A percentile compares a stretch with the other conserved stretches of the same genome.
phyloP scores from a whole-genome alignment of 2,329 filamentous ascomycete species.

The Stagonosporopsis vannaccii region DNA sequence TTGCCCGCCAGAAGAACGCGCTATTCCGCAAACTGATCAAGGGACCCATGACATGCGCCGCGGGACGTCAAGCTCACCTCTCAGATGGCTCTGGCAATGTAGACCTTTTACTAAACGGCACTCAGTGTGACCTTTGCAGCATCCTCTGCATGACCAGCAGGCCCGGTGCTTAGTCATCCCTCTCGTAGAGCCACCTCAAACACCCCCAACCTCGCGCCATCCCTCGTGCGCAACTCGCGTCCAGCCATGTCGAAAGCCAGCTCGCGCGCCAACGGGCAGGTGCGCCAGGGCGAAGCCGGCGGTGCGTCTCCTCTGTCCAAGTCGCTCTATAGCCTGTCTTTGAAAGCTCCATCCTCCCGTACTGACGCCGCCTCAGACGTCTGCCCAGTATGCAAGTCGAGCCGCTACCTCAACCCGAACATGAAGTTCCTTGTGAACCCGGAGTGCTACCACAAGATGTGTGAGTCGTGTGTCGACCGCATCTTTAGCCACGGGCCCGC shows the following conservation, averaged over 20 bases:
- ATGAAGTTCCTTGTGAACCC: slow-evolving; percentile 97
- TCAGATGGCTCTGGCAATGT: background rate
- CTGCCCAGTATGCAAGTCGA: slow-evolving; percentile 97
- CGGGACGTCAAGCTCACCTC: background rate
- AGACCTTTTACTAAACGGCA: background rate
- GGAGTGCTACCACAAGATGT: slow-evolving; percentile 99
- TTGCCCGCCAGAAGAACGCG: slow-evolving; percentile 6
- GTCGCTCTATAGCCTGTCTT: slow-evolving; percentile 40
- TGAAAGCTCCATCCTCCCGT: slow-evolving; percentile 24
- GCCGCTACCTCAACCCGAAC: slow-evolving; percentile 91
- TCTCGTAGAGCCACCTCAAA: background rate
- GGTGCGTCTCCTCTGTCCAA: slow-evolving; percentile 47
- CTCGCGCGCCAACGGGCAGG: slow-evolving; percentile 37
- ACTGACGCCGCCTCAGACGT: slow-evolving; percentile 65
- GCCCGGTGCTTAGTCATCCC: slow-evolving; percentile 1
- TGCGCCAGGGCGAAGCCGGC: slow-evolving; percentile 45
- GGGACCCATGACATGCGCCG: slow-evolving; percentile 17
- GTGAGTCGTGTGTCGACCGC: slow-evolving; percentile 91
- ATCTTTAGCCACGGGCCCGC: slow-evolving; percentile 93
- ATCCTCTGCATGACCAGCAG: background rate
- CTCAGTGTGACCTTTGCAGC: background rate
- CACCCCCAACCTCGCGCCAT: background rate
- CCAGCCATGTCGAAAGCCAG: slow-evolving; percentile 46
- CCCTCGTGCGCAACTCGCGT: background rate
- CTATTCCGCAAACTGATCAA: slow-evolving; percentile 23